Base-by-base conservation (phyloP, 768 basidiomycete genomes). In the Tylopilus sp. region DNA sequence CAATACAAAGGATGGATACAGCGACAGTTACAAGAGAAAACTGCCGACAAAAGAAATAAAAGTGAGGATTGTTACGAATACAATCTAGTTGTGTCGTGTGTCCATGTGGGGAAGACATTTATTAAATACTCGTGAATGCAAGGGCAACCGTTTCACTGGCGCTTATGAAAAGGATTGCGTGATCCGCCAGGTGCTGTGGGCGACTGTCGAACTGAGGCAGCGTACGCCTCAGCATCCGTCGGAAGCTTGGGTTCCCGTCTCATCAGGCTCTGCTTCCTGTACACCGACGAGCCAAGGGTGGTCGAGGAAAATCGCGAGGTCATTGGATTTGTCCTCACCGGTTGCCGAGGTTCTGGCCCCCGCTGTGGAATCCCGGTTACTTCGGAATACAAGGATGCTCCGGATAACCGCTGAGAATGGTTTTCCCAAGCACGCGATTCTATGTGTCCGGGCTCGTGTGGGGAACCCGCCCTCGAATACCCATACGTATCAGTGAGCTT, bases 271-370 rank as follows among this genome's bases (percentile, higher is more conserved):
- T 42, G 69, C 60, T 58, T 62, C 62, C 68, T 66, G 56, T 57
- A 58, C 53, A 64, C 52, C 21, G 72, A 74, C 33, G 74, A 77
- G 37, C 72, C 71, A 45, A 70, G 58, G 30, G 78, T 79, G 45
- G 76, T 76, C 26, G 70, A 66, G 22, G 81, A 84, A 63, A 80
- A 78, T 48, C 80, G 72, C 54, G 79, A 78, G 7, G 72, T 63
- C 52, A 76, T 60, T 30, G 73, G 64, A 28, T 76, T 72, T 36
- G 69, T 73, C 71, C 78, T 79, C 57, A 88, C 76, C 19, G 88
- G 86, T 68, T 85, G 80, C n/a, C 87, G 78, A n/a, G 87, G 82
- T 61, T 89, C 85, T 7, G 89, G 84, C 37, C 74, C 79, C 25
- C 72, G 73, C 29, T 80, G 78, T 56, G 81, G 82, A 31, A 74